phyloP scores from a whole-genome alignment of 331 rosid genomes.

The Quercus tomentella region DNA sequence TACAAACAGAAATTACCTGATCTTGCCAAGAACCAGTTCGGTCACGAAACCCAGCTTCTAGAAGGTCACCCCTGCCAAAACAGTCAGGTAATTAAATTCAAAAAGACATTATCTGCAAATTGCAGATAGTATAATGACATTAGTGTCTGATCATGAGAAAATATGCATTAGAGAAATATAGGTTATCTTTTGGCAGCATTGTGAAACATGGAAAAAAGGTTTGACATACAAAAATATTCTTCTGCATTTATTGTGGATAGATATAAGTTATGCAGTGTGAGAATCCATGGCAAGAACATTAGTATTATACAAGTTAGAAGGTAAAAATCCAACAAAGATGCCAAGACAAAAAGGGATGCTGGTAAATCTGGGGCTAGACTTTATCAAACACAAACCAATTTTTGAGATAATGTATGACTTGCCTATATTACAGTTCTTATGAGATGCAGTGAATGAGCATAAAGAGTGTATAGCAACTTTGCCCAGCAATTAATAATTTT shows the following conservation, averaged over 20 bases:
- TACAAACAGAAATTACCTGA: constrained; percentile 54
- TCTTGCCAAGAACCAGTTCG: constrained; percentile 76
- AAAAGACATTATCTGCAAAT: constrained; percentile 7
- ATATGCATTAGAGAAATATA: neutral
- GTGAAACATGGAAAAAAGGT: neutral
- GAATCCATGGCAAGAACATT: neutral
- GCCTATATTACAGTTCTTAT: no score
- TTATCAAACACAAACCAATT: neutral
- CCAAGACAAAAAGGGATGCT: neutral
- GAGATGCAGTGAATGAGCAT: neutral
- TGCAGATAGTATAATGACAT: constrained; percentile 2
- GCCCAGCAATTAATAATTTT: neutral
- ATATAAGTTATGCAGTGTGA: neutral
- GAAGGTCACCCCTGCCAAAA: constrained; percentile 50
- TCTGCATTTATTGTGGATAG: neutral
- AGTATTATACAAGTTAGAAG: neutral
- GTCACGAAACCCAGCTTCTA: constrained; percentile 56
- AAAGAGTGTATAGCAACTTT: neutral
- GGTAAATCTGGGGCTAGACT: neutral
- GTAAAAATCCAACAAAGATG: neutral
- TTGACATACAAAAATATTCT: neutral
- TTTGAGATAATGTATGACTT: neutral
- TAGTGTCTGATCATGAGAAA: neutral
- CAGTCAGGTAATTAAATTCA: constrained; percentile 9
- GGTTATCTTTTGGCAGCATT: neutral